Percentiles rank a stretch among this genome's conserved stretches.
Conservation (phyloP, 345 rosid genomes). For the Eucalyptus microcorys region DNA sequence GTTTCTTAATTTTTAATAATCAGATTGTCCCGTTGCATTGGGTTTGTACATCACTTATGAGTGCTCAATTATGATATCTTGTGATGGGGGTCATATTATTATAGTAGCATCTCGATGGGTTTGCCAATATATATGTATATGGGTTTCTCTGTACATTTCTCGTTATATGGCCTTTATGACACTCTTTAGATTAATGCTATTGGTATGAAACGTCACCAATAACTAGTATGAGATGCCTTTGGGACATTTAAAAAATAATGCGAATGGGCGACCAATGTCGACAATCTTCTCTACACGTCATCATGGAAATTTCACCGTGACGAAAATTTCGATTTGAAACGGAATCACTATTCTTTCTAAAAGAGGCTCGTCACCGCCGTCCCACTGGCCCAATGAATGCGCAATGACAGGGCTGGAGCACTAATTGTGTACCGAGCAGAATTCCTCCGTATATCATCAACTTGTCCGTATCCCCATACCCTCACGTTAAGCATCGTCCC, state of each 20-base stretch:
- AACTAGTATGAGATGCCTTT: background rate
- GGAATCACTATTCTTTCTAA: background rate
- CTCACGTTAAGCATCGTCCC: background rate
- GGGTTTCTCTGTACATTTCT: background rate
- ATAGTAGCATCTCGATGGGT: no score
- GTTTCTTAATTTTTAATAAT: background rate
- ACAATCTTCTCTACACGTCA: background rate
- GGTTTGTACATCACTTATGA: background rate
- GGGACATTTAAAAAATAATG: background rate
- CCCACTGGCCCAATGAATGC: background rate
- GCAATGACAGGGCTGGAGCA: background rate
- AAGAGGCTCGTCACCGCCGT: background rate
- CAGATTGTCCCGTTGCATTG: background rate
- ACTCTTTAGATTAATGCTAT: background rate
- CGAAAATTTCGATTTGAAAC: background rate
- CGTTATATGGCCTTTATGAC: background rate
- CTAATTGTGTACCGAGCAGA: background rate
- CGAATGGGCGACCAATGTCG: background rate
- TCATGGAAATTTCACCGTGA: background rate
- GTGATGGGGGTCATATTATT: background rate
- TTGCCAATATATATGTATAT: background rate
- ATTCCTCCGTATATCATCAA: background rate
- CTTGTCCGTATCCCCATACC: background rate
- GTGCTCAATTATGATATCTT: background rate
- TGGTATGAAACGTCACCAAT: background rate